phyloP scores from a whole-genome alignment of 106 monocot genomes.

The Acanthochlamys bracteata region DNA sequence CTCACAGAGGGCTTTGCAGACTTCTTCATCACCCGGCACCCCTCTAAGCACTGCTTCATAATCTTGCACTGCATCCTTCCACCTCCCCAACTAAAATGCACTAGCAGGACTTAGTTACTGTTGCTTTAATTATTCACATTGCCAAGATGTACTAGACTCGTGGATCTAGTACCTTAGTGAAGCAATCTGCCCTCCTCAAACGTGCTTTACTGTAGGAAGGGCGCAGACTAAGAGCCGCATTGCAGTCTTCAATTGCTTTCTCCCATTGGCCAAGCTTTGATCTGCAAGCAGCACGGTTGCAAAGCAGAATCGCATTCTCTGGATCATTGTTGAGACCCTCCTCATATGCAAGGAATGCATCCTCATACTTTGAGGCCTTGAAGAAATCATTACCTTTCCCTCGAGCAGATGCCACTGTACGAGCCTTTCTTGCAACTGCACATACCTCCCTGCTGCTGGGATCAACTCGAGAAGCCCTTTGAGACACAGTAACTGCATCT shows the following conservation, averaged over 20 bases:
- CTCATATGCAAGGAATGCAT: constrained; percentile 31
- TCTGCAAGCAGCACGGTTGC: constrained; percentile 35
- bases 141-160: not conserved
- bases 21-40: constrained; percentile 34
- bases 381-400: constrained; percentile 38
- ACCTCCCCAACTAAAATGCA: not conserved
- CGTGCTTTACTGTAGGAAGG: constrained; percentile 37
- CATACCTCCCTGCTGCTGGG: constrained; percentile 28
- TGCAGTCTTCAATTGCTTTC: constrained; percentile 38
- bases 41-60: constrained; percentile 32
- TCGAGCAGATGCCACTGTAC: constrained; percentile 23
- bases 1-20: constrained; percentile 26
- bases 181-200: constrained; percentile 33
- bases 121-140: not conserved
- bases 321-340: constrained; percentile 24
- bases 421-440: constrained; percentile 7
- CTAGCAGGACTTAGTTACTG: not conserved
- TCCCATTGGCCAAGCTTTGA: constrained; percentile 30
- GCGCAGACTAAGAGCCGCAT: constrained; percentile 16
- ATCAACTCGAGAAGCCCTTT: constrained; percentile 27
- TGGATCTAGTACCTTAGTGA: constrained; percentile 21
- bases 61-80: constrained; percentile 23
- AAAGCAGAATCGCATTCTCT: constrained; percentile 31
- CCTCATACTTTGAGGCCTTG: constrained; percentile 19
- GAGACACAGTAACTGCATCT: constrained; percentile 21